Conservation (phyloP, 495 filamentous ascomycete genomes). For the Geopyxis carbonaria region DNA sequence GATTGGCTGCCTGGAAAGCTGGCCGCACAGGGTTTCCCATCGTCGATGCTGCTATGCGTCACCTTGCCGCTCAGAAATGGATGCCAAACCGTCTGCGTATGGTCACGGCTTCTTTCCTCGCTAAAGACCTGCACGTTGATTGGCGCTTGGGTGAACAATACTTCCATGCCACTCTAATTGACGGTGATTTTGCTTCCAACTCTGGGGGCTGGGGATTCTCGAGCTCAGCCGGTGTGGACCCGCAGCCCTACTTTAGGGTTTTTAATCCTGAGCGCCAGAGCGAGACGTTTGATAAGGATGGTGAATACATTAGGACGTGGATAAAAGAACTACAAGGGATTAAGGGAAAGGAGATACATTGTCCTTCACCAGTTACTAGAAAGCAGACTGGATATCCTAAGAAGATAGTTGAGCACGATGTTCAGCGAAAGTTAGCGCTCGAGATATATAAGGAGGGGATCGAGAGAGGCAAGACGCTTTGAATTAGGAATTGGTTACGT, state of each 20-base stretch:
- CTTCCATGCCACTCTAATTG: slow-evolving; percentile 78
- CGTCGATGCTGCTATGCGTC: slow-evolving; percentile 86
- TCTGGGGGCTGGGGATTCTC: slow-evolving; percentile 87
- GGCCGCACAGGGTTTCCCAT: slow-evolving; percentile 74
- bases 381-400: slow-evolving; percentile 55
- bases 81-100: slow-evolving; percentile 89
- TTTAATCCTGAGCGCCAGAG: slow-evolving; percentile 80
- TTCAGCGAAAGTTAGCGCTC: slow-evolving; percentile 46
- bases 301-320: slow-evolving; percentile 57
- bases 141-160: slow-evolving; percentile 80
- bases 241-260: slow-evolving; percentile 81
- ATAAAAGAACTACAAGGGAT: slow-evolving; percentile 45
- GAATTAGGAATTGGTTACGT: too few species aligned
- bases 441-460: slow-evolving; percentile 55
- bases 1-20: slow-evolving; percentile 57
- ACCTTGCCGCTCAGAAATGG: slow-evolving; percentile 51
- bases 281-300: slow-evolving; percentile 60
- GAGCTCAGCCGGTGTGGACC: slow-evolving; percentile 66
- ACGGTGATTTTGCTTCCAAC: slow-evolving; percentile 85
- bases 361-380: slow-evolving; percentile 46
- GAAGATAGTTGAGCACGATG: slow-evolving; percentile 58
- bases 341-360: slow-evolving; percentile 50
- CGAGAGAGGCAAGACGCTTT: slow-evolving; percentile 35
- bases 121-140: slow-evolving; percentile 74
- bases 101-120: slow-evolving; percentile 72